A percentile compares a stretch with the other conserved stretches of the same genome.
These are phyloP conservation scores for Cutaneotrichosporon sp. DNA, from an alignment of 1,284 basidiomycete species.

Conservation along the genomic window DNA sequence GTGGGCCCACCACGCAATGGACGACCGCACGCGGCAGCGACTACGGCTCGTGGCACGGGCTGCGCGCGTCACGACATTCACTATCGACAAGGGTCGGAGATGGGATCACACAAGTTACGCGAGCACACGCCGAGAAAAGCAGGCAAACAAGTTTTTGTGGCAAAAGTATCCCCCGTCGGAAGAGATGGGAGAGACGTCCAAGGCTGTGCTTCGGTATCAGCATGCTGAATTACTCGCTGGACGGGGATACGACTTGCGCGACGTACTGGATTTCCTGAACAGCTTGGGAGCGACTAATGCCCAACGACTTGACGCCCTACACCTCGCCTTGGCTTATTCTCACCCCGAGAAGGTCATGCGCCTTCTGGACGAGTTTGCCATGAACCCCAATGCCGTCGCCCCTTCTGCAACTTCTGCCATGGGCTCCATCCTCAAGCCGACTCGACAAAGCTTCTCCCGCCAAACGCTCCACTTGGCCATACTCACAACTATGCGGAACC, in stretches of 20 bases:
- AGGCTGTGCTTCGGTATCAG: constrained; percentile 4
- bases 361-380: not conserved
- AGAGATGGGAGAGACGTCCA: not conserved
- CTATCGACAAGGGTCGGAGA: not conserved
- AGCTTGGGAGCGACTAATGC: not conserved
- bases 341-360: not conserved
- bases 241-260: not conserved
- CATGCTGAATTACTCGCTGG: constrained; percentile 5
- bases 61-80: not conserved
- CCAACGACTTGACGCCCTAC: not conserved
- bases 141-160: not conserved
- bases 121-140: not conserved
- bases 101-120: not conserved
- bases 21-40: not conserved
- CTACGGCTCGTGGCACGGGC: not conserved
- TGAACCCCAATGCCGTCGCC: not conserved
- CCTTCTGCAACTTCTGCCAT: not conserved
- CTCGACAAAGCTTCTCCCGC: not conserved
- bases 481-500: constrained; percentile 11
- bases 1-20: constrained; percentile 1
- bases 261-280: not conserved
- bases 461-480: constrained; percentile 22
- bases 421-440: not conserved
- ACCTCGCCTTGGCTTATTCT: constrained; percentile 6
- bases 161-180: not conserved